These are phyloP conservation scores for Asterella californica DNA, from an alignment of 225 moss, liverwort and hornwort species.

Conservation along the genomic window DNA sequence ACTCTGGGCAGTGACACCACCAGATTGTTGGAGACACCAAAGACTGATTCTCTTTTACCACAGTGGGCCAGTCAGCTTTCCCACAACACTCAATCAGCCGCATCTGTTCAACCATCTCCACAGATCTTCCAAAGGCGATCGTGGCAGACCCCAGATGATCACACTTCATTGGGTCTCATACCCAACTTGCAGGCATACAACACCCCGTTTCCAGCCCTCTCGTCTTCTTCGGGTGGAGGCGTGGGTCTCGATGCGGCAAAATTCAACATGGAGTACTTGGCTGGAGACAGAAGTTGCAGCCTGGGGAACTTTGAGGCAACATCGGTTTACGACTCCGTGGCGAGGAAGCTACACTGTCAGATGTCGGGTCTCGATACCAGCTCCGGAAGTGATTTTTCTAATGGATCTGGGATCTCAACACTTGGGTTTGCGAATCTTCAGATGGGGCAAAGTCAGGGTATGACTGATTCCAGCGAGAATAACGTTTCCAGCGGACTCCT, in stretches of 20 bases:
- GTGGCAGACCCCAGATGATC: conserved; percentile 43
- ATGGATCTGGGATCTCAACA: conserved; percentile 29
- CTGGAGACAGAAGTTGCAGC: conserved; percentile 25
- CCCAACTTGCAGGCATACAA: conserved; percentile 37
- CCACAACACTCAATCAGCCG: conserved; percentile 13
- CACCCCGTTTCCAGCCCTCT: conserved; percentile 37
- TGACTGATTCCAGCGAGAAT: conserved; percentile 33
- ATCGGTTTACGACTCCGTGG: conserved; percentile 47
- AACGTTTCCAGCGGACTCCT: conserved; percentile 34
- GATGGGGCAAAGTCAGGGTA: conserved; percentile 33
- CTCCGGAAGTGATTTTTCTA: conserved; percentile 15
- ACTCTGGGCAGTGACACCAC: conserved; percentile 34
- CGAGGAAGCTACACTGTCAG: conserved; percentile 46
- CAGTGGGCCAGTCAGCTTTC: conserved; percentile 38
- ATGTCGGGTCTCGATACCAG: conserved; percentile 42
- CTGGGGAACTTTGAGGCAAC: conserved; percentile 45
- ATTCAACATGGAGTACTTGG: conserved; percentile 43
- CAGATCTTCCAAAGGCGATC: conserved; percentile 41
- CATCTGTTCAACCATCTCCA: conserved; percentile 26
- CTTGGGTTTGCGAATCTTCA: conserved; percentile 36
- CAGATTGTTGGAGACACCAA: conserved; percentile 36
- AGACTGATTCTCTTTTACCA: conserved; percentile 35
- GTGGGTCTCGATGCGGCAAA: conserved; percentile 33
- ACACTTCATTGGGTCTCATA: conserved; percentile 33
- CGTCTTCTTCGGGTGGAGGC: conserved; percentile 34